Evolutionary conservation across 129 eudicot species (phyloP).

Genomic region (Daucus carota): DH1_v3.0 NC_030383.2:51589001-51589500

Average conservation of each 20-base stretch:
- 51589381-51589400: too few relatives aligned
- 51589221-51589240: neutral
- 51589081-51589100: neutral
- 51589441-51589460: too few relatives aligned
- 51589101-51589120: constrained; percentile 2
- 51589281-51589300: neutral
- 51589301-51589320: neutral
- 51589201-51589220: neutral
- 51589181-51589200: neutral
- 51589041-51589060: neutral
- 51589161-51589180: neutral
- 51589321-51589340: neutral
- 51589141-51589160: constrained; percentile 1
- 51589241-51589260: constrained; percentile 9
- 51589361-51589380: neutral
- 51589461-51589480: too few relatives aligned
- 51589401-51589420: too few relatives aligned
- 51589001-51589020: neutral
- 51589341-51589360: neutral
- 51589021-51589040: neutral
- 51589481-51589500: neutral
- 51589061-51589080: neutral
- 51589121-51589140: constrained; percentile 3
- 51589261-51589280: constrained; percentile 11
- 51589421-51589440: neutral